Evolutionary conservation across 192 early-diverging fungal species (phyloP), one percentile per base, ranked within the genome.

Genomic region (Podila verticillata): DNA sequence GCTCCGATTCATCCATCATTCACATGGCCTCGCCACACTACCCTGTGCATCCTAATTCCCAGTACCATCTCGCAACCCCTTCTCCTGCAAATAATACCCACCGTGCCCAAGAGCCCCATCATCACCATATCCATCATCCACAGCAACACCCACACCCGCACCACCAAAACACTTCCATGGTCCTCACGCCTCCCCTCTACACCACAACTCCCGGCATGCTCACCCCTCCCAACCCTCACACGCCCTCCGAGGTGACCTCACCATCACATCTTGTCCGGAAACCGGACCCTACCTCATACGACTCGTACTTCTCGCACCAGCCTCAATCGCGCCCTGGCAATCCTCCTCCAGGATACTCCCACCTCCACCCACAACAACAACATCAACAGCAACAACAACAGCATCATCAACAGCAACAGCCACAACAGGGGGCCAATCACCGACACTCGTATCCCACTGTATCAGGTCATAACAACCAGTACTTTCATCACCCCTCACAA

Each of bases 141-240:
- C 20, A 48, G 4, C 48, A 48, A 9, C 20, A 48, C 48, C 20
- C 2, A 3, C 48, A 48, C 20, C 48, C 2, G 3, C 48, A 48
- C 2, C 48, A 54, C n/a, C 51, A n/a, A 7, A 24, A 24, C 24
- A 24, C 51, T 19, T 54, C 22, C 51, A 54, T 54, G 51, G 51
- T 54, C 20, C 51, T 54, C 7, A 54, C 51, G 5, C 51, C 51
- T 54, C 51, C 51, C 22, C 51, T 54, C 51, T 54, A 22, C 22
- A 54, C 51, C n/a, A 54, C n/a, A 10, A 54, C 51, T 54, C 51
- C 51, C 24, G 51, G 51, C 51, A 54, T 54, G 51, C 51, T 54
- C 51, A 54, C 51, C 20, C 51, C 51, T 22, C 51, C 51, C 51
- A 54, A 54, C 22, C 20, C 24, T n/a, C 51, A 54, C 22, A 54